Conservation (phyloP, 495 filamentous ascomycete genomes). For the Daldinia loculata region DNA sequence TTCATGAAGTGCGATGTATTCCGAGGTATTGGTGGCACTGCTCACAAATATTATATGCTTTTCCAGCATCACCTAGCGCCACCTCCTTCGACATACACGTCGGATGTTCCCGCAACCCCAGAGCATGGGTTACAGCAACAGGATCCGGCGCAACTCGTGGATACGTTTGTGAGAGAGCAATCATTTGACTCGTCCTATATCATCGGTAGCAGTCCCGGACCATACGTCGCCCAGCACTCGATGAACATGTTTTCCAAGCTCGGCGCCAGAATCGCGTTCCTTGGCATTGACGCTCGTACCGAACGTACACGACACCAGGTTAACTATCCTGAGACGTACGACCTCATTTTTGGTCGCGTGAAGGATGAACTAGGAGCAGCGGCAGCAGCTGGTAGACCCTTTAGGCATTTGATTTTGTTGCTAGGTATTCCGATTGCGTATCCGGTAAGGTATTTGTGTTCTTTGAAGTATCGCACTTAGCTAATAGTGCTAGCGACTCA, state of each 20-base stretch:
- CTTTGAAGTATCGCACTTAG: not conserved
- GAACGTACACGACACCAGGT: conserved; percentile 93
- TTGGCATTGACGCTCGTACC: conserved; percentile 88
- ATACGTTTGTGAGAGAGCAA: conserved; percentile 71
- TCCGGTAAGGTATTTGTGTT: conserved; percentile 58
- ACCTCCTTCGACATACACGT: conserved; percentile 82
- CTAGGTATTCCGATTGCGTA: conserved; percentile 95
- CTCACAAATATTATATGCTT: conserved; percentile 90
- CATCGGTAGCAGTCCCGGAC: conserved; percentile 76
- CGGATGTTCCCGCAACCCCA: conserved; percentile 48
- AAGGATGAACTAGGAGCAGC: conserved; percentile 67
- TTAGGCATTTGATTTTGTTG: conserved; percentile 85
- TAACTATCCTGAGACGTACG: conserved; percentile 90
- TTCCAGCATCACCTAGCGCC: conserved; percentile 94
- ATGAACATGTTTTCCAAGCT: conserved; percentile 83
- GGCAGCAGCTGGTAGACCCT: conserved; percentile 60
- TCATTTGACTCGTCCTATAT: conserved; percentile 77
- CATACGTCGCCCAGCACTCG: conserved; percentile 82
- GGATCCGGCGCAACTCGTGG: conserved; percentile 72
- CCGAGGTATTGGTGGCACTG: conserved; percentile 85
- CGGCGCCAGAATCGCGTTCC: conserved; percentile 83
- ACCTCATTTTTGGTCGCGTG: conserved; percentile 77
- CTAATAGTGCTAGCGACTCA: conserved; percentile 66
- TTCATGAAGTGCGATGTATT: conserved; percentile 95
- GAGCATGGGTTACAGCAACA: conserved; percentile 55